Base-by-base conservation (phyloP, 2,329 filamentous ascomycete genomes). In the Chaetomium sp. region DNA sequence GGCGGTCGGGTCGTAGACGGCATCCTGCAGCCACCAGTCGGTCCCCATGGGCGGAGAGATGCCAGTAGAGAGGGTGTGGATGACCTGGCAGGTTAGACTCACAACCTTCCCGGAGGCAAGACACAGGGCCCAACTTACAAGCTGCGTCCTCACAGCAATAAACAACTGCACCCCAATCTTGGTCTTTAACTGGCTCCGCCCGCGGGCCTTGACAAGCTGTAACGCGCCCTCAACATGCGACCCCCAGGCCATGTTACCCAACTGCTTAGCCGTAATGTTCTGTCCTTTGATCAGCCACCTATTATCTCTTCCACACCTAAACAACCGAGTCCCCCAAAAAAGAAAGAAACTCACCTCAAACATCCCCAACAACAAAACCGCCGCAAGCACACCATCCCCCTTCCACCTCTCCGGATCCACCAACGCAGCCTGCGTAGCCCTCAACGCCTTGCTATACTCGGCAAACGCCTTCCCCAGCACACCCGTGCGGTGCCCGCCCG, bases 151-250 rank as follows among this genome's bases (percentile, higher is more conserved):
- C 19, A 88, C 85, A 8, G 83, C 82, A 57, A 85, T 79, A 71
- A 88, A 88, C 16, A 89, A 78, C 62, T 81, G 78, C 35, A 83
- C 72, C 0, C 85, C 86, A 2, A 79, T 76, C 72, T 81, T 82
- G 16, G 83, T 85, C 50, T 77, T 76, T 10, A 86, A 72, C 69
- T 87, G 84, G 67, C 83, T 81, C 69, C 80, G 82, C 4, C 85
- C 85, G 54, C 86, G 81, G 10, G 82, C 80, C 72, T 83, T 85
- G 60, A 86, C 83, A 1, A 88, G 77, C 68, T 86, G 82, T 35
- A 88, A 82, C n/a, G 86, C 86, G 3, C 85, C 86, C 65, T 87
- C 83, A n/a, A 85, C 82, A 69, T 89, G 86, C 10, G 85, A 85
- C 4, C 84, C 85, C 86, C 86, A 89, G 1, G 85, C 84, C 62